Evolutionary conservation across 129 eudicot species (phyloP).

Genomic region (Pittosporum tobira): DNA sequence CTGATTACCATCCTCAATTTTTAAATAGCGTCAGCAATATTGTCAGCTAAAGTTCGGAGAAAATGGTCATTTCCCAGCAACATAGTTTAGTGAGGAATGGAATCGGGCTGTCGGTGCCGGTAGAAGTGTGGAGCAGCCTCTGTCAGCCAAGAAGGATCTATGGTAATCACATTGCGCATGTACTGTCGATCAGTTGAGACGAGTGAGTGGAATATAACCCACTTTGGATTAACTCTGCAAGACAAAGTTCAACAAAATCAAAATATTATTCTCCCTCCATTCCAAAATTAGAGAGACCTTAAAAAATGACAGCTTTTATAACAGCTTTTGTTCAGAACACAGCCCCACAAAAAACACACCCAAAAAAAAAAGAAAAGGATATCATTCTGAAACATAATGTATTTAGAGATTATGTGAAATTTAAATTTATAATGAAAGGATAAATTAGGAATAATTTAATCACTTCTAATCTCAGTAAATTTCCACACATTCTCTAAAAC

Average conservation of each 20-base stretch:
- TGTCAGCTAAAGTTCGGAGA: not conserved
- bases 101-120: slow-evolving; percentile 35
- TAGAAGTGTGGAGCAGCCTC: slow-evolving; percentile 94
- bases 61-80: not conserved
- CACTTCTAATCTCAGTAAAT: too few species aligned
- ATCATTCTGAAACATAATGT: too few species aligned
- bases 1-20: not conserved
- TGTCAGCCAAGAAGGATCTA: slow-evolving; percentile 84
- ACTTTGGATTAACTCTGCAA: slow-evolving; percentile 95
- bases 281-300: too few species aligned
- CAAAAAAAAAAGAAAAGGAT: too few species aligned
- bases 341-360: too few species aligned
- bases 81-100: slow-evolving; percentile 17
- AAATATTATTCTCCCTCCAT: too few species aligned
- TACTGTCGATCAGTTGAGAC: slow-evolving; percentile 92
- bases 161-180: slow-evolving; percentile 88
- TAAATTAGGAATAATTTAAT: too few species aligned
- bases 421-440: too few species aligned
- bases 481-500: too few species aligned
- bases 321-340: too few species aligned
- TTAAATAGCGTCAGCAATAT: not conserved
- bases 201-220: slow-evolving; percentile 74
- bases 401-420: too few species aligned
- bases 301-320: too few species aligned
- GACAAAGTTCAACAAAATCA: slow-evolving; percentile 2